phyloP scores from a whole-genome alignment of 768 basidiomycete genomes.

The Lactifluus hygrophoroides region DNA sequence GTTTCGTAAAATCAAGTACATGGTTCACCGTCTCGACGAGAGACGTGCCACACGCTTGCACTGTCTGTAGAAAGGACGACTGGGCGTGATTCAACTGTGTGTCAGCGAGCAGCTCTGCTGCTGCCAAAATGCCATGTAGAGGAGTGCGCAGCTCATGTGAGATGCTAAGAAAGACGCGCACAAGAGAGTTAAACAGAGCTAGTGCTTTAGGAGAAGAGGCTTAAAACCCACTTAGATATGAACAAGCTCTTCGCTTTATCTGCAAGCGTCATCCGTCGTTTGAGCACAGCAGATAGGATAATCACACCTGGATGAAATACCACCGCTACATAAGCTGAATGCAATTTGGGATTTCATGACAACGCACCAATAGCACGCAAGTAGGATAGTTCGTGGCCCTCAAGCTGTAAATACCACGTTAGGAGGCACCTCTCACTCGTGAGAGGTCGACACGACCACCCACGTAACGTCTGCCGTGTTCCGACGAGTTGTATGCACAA shows the following conservation, averaged over 20 bases:
- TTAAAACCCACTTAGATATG: slow-evolving; percentile 67
- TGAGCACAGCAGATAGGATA: slow-evolving; percentile 86
- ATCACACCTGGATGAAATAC: slow-evolving; percentile 54
- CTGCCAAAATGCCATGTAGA: slow-evolving; percentile 88
- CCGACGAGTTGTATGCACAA: slow-evolving; percentile 83
- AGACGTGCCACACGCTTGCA: slow-evolving; percentile 92
- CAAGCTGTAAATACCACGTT: slow-evolving; percentile 41
- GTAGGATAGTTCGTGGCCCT: slow-evolving; percentile 87
- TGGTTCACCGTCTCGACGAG: slow-evolving; percentile 96
- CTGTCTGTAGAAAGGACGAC: slow-evolving; percentile 80
- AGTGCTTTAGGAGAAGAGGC: background rate
- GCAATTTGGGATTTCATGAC: background rate
- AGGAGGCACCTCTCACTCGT: background rate
- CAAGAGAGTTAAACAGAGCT: background rate
- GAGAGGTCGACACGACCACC: slow-evolving; percentile 23
- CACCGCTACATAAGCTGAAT: background rate
- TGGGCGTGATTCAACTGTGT: slow-evolving; percentile 78
- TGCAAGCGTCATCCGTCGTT: slow-evolving; percentile 86
- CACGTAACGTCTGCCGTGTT: slow-evolving; percentile 75
- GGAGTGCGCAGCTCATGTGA: slow-evolving; percentile 90
- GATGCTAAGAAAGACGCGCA: slow-evolving; percentile 41
- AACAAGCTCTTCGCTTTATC: slow-evolving; percentile 91
- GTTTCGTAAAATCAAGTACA: slow-evolving; percentile 91
- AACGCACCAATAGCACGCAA: slow-evolving; percentile 73
- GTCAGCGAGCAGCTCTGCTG: slow-evolving; percentile 84